A percentile compares a stretch with the other conserved stretches of the same genome.
Conservation (phyloP, 2,329 filamentous ascomycete species). For the Aspergillus aculeatinus region DNA sequence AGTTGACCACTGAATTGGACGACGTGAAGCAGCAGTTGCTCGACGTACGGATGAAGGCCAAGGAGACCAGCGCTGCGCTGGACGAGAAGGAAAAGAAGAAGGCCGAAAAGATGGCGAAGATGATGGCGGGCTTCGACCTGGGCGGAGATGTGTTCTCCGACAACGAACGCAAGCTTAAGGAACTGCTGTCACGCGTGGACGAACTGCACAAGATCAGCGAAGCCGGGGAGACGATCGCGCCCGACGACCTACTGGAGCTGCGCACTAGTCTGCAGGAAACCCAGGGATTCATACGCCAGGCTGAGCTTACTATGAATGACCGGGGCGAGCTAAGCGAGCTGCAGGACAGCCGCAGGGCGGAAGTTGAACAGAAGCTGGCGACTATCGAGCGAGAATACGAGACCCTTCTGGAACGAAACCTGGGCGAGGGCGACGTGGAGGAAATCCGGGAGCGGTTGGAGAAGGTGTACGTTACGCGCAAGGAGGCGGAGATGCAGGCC, state of each 20-base stretch:
- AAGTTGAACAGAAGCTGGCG: slow-evolving; percentile 74
- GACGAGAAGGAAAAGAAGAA: slow-evolving; percentile 99
- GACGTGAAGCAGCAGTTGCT: slow-evolving; percentile 95
- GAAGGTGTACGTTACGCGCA: slow-evolving; percentile 72
- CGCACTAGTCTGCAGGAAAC: slow-evolving; percentile 79
- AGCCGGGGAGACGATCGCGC: slow-evolving; percentile 73
- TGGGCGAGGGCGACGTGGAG: slow-evolving; percentile 74
- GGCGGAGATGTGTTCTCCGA: slow-evolving; percentile 90
- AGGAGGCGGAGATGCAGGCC: slow-evolving; percentile 70
- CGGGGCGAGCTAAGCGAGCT: slow-evolving; percentile 63
- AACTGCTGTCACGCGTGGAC: slow-evolving; percentile 81
- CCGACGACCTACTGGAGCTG: slow-evolving; percentile 76
- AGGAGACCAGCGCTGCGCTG: slow-evolving; percentile 82
- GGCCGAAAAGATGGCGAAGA: slow-evolving; percentile 98
- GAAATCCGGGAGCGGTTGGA: slow-evolving; percentile 80
- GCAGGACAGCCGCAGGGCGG: slow-evolving; percentile 64
- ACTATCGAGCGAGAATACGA: slow-evolving; percentile 81
- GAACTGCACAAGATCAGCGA: slow-evolving; percentile 73
- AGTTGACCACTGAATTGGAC: slow-evolving; percentile 87
- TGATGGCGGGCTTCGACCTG: slow-evolving; percentile 98
- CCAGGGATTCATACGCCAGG: slow-evolving; percentile 88
- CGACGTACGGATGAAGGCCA: slow-evolving; percentile 93
- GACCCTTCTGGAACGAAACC: slow-evolving; percentile 73
- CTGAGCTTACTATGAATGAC: slow-evolving; percentile 80
- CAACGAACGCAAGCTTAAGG: slow-evolving; percentile 81